Conservation (phyloP, 2,329 filamentous ascomycete genomes). For the Metarhizium album region DNA sequence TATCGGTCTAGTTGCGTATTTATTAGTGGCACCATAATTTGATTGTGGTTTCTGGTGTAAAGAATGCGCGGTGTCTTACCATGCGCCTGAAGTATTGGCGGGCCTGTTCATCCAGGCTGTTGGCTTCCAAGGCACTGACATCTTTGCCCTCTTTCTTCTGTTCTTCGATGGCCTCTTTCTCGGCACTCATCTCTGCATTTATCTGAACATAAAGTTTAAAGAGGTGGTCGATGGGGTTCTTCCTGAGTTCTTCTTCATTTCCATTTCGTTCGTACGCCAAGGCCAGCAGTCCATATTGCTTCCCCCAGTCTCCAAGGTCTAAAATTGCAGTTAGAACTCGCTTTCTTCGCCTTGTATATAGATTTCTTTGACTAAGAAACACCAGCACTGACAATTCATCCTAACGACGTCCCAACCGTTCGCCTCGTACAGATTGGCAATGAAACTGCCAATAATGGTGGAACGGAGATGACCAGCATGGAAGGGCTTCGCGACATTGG, state of each 20-base stretch:
- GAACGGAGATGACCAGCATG: slow-evolving; percentile 68
- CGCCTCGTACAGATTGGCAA: slow-evolving; percentile 59
- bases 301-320: slow-evolving; percentile 73
- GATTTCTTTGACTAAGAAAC: neutral
- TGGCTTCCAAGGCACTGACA: slow-evolving; percentile 34
- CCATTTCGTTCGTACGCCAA: slow-evolving; percentile 68
- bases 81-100: slow-evolving; percentile 62
- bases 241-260: slow-evolving; percentile 56
- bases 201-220: slow-evolving; percentile 76
- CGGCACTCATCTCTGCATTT: slow-evolving; percentile 53
- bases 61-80: slow-evolving; percentile 14
- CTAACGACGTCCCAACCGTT: slow-evolving; percentile 64
- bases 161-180: slow-evolving; percentile 55
- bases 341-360: neutral
- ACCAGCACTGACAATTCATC: slow-evolving; percentile 44
- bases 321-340: too few species aligned
- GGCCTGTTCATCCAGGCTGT: slow-evolving; percentile 62
- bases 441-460: slow-evolving; percentile 70
- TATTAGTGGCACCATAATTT: neutral
- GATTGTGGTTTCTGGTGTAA: too few species aligned
- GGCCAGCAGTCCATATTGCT: slow-evolving; percentile 63
- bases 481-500: slow-evolving; percentile 81
- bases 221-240: slow-evolving; percentile 71
- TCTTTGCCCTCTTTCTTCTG: slow-evolving; percentile 44
- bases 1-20: slow-evolving; percentile 36